phyloP scores from a whole-genome alignment of 164 flowering plant species.

The Dillenia turbinata region DNA sequence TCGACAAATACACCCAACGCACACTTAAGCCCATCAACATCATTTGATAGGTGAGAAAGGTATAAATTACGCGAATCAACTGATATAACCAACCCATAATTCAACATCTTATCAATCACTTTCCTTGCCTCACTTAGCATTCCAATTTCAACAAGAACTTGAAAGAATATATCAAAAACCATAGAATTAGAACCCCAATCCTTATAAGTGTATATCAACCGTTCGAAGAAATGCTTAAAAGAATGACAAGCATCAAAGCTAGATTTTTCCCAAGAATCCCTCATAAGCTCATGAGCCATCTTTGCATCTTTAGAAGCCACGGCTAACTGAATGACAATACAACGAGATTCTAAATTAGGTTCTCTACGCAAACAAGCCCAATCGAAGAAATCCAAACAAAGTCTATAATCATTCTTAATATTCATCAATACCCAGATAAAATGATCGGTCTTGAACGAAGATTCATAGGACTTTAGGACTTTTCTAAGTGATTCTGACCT shows the following conservation, averaged over 20 bases:
- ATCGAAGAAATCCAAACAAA: constrained; percentile 50
- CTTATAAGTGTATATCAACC: constrained; percentile 61
- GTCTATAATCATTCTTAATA: constrained; percentile 43
- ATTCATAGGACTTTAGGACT: constrained; percentile 44
- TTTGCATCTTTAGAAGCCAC: constrained; percentile 43
- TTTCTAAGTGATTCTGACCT: constrained; percentile 43
- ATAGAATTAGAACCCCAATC: constrained; percentile 64
- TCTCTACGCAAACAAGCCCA: constrained; percentile 49
- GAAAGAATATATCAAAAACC: constrained; percentile 62
- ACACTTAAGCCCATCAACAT: constrained; percentile 17
- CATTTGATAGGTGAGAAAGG: constrained; percentile 30
- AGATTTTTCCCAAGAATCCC: constrained; percentile 43
- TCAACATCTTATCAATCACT: constrained; percentile 51
- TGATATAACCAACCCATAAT: constrained; percentile 55
- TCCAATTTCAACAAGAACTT: constrained; percentile 52
- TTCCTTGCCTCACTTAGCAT: constrained; percentile 41
- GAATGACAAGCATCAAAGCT: constrained; percentile 22
- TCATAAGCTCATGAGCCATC: constrained; percentile 39
- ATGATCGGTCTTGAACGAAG: constrained; percentile 47
- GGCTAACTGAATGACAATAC: constrained; percentile 54
- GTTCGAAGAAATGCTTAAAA: constrained; percentile 35
- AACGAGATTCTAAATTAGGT: constrained; percentile 56
- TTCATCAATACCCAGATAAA: constrained; percentile 64
- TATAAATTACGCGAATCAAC: constrained; percentile 51
- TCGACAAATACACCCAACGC: constrained; percentile 32